Base-by-base conservation (phyloP, 1,284 basidiomycete species). In the Afroboletus lepidellus region DNA sequence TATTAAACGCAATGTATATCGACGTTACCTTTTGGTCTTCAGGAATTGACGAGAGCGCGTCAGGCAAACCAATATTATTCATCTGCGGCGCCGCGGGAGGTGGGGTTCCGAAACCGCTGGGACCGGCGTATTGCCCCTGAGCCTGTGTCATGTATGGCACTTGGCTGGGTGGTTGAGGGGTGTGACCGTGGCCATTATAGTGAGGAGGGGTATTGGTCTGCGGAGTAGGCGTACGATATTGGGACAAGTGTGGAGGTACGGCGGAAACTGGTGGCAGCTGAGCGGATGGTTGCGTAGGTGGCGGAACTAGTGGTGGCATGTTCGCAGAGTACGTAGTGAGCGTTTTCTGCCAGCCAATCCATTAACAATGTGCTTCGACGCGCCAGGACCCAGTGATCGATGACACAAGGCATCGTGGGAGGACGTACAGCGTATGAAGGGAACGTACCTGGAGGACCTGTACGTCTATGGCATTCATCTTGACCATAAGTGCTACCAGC, bases 401-500 rank as follows among this genome's bases (percentile, higher is more conserved):
- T 48, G 32, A 18, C 11, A n/a, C 29, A 13, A 36, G 18, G 41
- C 27, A 16, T 49, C n/a, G 41, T 41, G 33, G 42, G 45, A 48
- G 25, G 45, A 36, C 20, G 23, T 8, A 8, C 11, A 9, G 29
- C 18, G 32, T 30, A 48, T 30, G 52, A 23, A 34, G 21, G 3
- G 21, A 12, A 46, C 70, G 25, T 58, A 87, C 87, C 72, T 87
- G 84, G 51, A 89, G 79, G 8, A 87, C 84, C 39, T 88, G 84
- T 48, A 85, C 74, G 52, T 87, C 82, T 34, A 90, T 76, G 0
- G 85, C 84, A 51, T 84, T 83, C 70, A 90, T 80, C 54, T 80
- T 81, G 16, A 87, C 84, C 85, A 90, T 87, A 36, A 89, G 78
- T 1, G 78, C 76, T 54, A 90, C 84, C 1, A 90, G 72, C 1